A percentile compares a stretch with the other conserved stretches of the same genome.
These are phyloP conservation scores for Xylariaceae sp. DNA, from an alignment of 2,329 filamentous ascomycete genomes.

Conservation along the genomic window DNA sequence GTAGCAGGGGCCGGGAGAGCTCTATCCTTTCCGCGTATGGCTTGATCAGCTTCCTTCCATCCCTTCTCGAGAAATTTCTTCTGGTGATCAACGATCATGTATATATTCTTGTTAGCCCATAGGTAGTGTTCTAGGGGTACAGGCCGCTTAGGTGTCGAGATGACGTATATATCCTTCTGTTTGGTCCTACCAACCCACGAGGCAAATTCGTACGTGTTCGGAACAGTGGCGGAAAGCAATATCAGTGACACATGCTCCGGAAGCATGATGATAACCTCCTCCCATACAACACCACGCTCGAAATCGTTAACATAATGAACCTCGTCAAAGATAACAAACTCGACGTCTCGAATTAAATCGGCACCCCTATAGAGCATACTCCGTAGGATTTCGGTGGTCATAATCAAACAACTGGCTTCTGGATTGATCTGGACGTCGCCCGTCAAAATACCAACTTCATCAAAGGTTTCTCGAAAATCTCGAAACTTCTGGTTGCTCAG, in stretches of 20 bases:
- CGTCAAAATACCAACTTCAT: constrained; percentile 95
- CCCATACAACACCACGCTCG: constrained; percentile 96
- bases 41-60: constrained; percentile 91
- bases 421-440: constrained; percentile 98
- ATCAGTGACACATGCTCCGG: constrained; percentile 97
- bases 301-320: constrained; percentile 98
- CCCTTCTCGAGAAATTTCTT: constrained; percentile 90
- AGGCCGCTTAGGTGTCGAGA: constrained; percentile 92
- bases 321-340: constrained; percentile 98
- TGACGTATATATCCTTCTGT: constrained; percentile 98
- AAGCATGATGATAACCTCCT: constrained; percentile 99
- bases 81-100: constrained; percentile 92
- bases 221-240: constrained; percentile 91
- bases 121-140: constrained; percentile 95
- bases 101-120: constrained; percentile 89
- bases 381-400: constrained; percentile 97
- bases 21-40: constrained; percentile 80
- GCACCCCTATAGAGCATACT: constrained; percentile 98
- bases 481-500: constrained; percentile 98
- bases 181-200: constrained; percentile 98
- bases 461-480: constrained; percentile 87
- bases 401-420: constrained; percentile 96
- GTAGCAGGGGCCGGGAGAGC: constrained; percentile 46
- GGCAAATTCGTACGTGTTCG: constrained; percentile 96
- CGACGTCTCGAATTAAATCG: constrained; percentile 93